Evolutionary conservation across 2,329 filamentous ascomycete genomes (phyloP).

Genomic region (Xylaria sp.): DNA sequence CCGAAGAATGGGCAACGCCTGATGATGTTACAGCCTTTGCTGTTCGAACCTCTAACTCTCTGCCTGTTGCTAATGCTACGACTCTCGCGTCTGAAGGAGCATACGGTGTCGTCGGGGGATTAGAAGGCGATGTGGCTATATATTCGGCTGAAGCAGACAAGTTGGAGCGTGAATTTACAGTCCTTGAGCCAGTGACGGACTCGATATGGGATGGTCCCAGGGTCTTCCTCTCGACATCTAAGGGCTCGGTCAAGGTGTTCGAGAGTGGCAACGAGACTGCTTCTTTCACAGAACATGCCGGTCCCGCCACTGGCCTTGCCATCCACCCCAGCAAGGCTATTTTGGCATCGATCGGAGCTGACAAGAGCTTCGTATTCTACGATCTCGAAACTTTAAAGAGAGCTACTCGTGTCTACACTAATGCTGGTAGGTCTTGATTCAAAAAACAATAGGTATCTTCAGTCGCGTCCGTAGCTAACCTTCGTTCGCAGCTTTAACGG

Average conservation of each 20-base stretch:
- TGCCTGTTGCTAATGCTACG: conserved; percentile 61
- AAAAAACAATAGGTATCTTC: not conserved
- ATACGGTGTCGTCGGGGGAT: conserved; percentile 78
- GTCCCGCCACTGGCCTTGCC: conserved; percentile 79
- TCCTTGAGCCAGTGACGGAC: conserved; percentile 75
- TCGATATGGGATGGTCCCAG: conserved; percentile 73
- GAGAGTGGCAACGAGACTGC: conserved; percentile 75
- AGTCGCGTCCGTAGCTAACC: conserved; percentile 7
- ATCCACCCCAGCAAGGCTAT: conserved; percentile 86
- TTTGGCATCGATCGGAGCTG: conserved; percentile 85
- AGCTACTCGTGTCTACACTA: conserved; percentile 81
- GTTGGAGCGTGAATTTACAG: conserved; percentile 73
- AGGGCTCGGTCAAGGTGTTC: conserved; percentile 83
- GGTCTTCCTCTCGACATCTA: conserved; percentile 77
- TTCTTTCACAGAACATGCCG: conserved; percentile 83
- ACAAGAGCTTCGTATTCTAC: conserved; percentile 94
- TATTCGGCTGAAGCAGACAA: conserved; percentile 78
- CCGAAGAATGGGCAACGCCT: conserved; percentile 83
- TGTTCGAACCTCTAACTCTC: conserved; percentile 57
- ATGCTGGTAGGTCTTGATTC: conserved; percentile 73
- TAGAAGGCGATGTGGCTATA: conserved; percentile 78
- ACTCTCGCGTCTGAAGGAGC: conserved; percentile 66
- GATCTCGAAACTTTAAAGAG: conserved; percentile 75
- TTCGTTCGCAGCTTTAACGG: conserved; percentile 71
- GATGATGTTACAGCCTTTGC: conserved; percentile 72